Conservation (phyloP, 2,329 filamentous ascomycete species). For the Geosmithia putterillii region DNA sequence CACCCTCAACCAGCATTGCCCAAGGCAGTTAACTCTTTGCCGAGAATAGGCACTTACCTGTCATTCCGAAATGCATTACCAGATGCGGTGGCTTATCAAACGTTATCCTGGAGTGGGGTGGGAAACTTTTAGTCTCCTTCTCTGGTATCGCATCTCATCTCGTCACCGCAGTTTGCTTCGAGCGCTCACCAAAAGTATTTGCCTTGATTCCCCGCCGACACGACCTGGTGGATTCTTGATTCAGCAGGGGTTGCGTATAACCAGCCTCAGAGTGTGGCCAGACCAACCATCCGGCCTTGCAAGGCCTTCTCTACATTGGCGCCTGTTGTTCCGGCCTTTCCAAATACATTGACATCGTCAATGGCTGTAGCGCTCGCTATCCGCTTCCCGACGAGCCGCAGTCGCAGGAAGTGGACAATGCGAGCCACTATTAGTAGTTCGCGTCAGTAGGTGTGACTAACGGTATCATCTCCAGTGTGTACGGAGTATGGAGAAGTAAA, state of each 20-base stretch:
- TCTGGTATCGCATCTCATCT: not conserved
- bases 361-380: constrained; percentile 58
- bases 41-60: constrained; percentile 23
- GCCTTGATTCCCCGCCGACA: constrained; percentile 69
- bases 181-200: constrained; percentile 79
- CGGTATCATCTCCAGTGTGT: not conserved
- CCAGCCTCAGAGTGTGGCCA: not conserved
- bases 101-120: constrained; percentile 19
- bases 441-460: not conserved
- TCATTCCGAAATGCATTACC: constrained; percentile 79
- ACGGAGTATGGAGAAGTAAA: no score
- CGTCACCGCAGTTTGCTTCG: not conserved
- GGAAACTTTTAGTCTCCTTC: not conserved
- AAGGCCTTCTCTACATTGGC: constrained; percentile 62
- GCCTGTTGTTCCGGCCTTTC: constrained; percentile 76
- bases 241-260: not conserved
- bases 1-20: no score
- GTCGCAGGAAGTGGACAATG: constrained; percentile 72
- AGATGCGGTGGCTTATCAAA: constrained; percentile 72
- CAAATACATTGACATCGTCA: constrained; percentile 78
- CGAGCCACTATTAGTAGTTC: constrained; percentile 50
- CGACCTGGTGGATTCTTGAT: constrained; percentile 22
- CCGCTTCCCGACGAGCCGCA: constrained; percentile 73
- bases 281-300: constrained; percentile 54
- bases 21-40: not conserved